Evolutionary conservation across 2,329 filamentous ascomycete species (phyloP), one percentile per base, ranked within the genome.

Genomic region (Magnaporthiopsis rhizophila): DNA sequence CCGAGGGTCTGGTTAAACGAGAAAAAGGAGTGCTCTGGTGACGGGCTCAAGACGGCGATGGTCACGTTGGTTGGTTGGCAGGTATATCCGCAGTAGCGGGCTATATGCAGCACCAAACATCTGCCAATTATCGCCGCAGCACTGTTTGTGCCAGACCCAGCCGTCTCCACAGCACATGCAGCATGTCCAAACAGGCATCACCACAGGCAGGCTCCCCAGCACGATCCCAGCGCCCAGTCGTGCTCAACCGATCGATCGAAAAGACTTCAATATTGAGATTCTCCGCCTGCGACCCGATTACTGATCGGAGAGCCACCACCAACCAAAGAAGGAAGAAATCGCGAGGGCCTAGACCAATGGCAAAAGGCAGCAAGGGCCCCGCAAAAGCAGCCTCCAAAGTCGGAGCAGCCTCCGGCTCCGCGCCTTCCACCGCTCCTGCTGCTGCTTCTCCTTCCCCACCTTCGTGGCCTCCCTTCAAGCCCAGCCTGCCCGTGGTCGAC

Each of bases 381-480:
- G 38, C 38, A 15, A 45, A 45, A 7, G 38, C 38, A 45, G 38
- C 38, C 38, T 9, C 18, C 7, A 53, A 30, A 58, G 56, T n/a
- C 24, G 21, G 53, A 57, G 21, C 15, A 24, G 53, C 26, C 28
- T n/a, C 50, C 18, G 32, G 45, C 18, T 18, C 26, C 18, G 24
- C 32, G 11, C 34, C 24, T 24, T 4, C 60, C 3, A 21, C n/a
- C 9, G 5, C 62, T 21, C 15, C 56, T 21, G 24, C 56, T 18
- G 60, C 34, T 59, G 69, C 69, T 24, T 59, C 66, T n/a, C 53
- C 67, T 24, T 64, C 72, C 12, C 64, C 69, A 59, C 69, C 71
- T 58, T 71, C 77, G 59, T 94, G 91, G 91, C 91, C 91, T 50
- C 76, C 79, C 28, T 86, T 96, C 73, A 84, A 82, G 67, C 90